Percentiles rank a stretch among this genome's conserved stretches.
phyloP scores from a whole-genome alignment of 1,284 basidiomycete genomes.

The Meira miltonrushii region DNA sequence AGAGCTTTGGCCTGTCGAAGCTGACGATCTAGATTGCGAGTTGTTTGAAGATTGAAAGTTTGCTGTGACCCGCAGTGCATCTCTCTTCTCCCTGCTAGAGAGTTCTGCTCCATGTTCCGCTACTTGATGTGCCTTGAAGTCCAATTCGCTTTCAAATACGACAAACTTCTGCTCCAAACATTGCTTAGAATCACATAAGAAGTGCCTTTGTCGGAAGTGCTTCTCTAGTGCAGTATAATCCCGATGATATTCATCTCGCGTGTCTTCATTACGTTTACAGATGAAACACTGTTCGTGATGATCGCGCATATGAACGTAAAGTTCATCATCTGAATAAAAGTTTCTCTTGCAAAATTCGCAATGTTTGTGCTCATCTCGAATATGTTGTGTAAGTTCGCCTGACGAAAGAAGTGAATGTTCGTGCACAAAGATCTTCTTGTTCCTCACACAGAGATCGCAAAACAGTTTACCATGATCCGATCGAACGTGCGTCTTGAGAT shows the following conservation, averaged over 20 bases:
- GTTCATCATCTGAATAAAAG: constrained; percentile 83
- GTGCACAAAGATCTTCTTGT: constrained; percentile 92
- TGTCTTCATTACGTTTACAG: constrained; percentile 56
- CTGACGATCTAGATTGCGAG: constrained; percentile 11
- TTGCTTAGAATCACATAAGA: constrained; percentile 67
- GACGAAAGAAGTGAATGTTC: constrained; percentile 82
- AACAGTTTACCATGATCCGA: constrained; percentile 61
- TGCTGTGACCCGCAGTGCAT: constrained; percentile 71
- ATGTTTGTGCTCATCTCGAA: constrained; percentile 70
- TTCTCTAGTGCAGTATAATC: constrained; percentile 50
- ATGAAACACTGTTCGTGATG: constrained; percentile 94
- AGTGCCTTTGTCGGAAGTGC: constrained; percentile 60
- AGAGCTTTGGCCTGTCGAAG: neutral
- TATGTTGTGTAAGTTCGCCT: constrained; percentile 67
- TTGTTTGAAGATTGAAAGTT: constrained; percentile 69
- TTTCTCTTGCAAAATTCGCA: constrained; percentile 86
- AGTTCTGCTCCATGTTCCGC: constrained; percentile 77
- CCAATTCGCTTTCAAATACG: constrained; percentile 78
- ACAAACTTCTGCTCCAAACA: constrained; percentile 89
- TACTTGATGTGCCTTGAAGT: constrained; percentile 87
- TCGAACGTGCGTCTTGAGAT: constrained; percentile 74
- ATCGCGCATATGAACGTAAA: constrained; percentile 91
- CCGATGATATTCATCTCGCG: constrained; percentile 27
- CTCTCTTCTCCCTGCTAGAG: constrained; percentile 69
- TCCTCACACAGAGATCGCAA: constrained; percentile 79